Conservation (phyloP, 1,284 basidiomycete species). For the Apiotrichum domesticum region DNA sequence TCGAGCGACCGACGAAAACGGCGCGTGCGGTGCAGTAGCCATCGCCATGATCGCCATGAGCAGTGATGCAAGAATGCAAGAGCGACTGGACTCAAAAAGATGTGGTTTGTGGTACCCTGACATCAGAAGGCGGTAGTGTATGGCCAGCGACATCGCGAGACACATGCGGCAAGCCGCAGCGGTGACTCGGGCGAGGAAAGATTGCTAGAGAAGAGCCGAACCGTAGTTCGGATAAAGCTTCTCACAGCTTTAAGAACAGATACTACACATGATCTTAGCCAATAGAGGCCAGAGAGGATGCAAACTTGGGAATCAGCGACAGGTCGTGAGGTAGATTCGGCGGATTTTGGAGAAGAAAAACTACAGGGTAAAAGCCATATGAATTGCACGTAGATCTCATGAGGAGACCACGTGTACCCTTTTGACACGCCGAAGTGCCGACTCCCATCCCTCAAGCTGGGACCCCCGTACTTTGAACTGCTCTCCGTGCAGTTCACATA, state of each 20-base stretch:
- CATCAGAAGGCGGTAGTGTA: slow-evolving; percentile 25
- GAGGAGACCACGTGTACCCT: neutral
- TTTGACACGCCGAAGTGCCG: too few relatives aligned
- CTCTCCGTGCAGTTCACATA: too few relatives aligned
- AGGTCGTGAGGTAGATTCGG: neutral
- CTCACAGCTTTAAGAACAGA: slow-evolving; percentile 46
- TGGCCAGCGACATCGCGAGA: slow-evolving; percentile 21
- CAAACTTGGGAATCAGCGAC: neutral
- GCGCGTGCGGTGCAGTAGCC: too few relatives aligned
- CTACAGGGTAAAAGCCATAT: neutral
- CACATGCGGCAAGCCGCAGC: slow-evolving; percentile 19
- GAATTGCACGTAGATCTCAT: neutral
- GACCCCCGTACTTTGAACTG: too few relatives aligned
- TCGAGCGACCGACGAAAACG: too few relatives aligned
- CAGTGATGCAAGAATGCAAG: too few relatives aligned
- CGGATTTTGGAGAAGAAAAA: neutral
- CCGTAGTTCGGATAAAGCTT: slow-evolving; percentile 36
- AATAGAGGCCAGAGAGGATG: slow-evolving; percentile 48
- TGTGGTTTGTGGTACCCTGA: slow-evolving; percentile 14
- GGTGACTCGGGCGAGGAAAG: slow-evolving; percentile 27
- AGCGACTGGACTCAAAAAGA: slow-evolving; percentile 1
- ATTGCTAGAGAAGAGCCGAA: slow-evolving; percentile 34
- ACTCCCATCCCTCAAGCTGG: too few relatives aligned
- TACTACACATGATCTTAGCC: slow-evolving; percentile 49
- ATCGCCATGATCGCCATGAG: too few relatives aligned